Conservation (phyloP, 2,329 filamentous ascomycete species). For the Ascochyta fabae region DNA sequence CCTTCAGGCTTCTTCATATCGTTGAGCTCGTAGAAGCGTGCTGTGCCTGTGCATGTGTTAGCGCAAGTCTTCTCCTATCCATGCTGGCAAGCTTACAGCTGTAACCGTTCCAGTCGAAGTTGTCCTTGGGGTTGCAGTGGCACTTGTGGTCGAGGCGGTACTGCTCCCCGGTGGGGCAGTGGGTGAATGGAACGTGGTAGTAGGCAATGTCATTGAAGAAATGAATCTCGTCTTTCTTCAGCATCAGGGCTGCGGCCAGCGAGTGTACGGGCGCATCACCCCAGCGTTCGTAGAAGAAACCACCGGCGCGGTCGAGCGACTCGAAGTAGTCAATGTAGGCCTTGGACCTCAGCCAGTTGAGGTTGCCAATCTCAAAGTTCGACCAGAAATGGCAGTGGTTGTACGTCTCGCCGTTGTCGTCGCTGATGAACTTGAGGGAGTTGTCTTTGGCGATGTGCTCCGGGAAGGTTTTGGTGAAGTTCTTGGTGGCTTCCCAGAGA, state of each 20-base stretch:
- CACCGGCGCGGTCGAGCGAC: slow-evolving; percentile 84
- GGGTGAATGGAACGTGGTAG: slow-evolving; percentile 96
- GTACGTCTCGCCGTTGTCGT: slow-evolving; percentile 89
- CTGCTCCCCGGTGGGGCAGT: slow-evolving; percentile 92
- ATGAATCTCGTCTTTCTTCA: slow-evolving; percentile 93
- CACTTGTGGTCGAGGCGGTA: slow-evolving; percentile 84
- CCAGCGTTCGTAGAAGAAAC: slow-evolving; percentile 99
- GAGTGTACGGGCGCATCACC: slow-evolving; percentile 97
- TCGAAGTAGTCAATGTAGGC: slow-evolving; percentile 92
- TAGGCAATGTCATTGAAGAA: slow-evolving; percentile 99
- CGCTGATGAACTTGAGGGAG: slow-evolving; percentile 88
- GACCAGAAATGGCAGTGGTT: slow-evolving; percentile 99
- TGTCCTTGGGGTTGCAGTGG: slow-evolving; percentile 92
- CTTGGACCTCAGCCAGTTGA: slow-evolving; percentile 90
- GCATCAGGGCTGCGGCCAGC: slow-evolving; percentile 86
- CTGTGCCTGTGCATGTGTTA: slow-evolving; percentile 71
- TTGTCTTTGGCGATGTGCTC: slow-evolving; percentile 86
- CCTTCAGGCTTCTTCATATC: slow-evolving; percentile 82
- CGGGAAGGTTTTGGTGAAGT: slow-evolving; percentile 88
- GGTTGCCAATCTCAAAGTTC: slow-evolving; percentile 95
- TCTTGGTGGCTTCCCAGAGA: slow-evolving; percentile 93
- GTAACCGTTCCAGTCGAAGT: slow-evolving; percentile 99
- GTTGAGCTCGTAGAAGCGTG: slow-evolving; percentile 84
- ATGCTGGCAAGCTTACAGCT: slow-evolving; percentile 72
- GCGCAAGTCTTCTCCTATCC: neutral